phyloP scores from a whole-genome alignment of 2,329 filamentous ascomycete species.

The Daldinia eschscholtzii region DNA sequence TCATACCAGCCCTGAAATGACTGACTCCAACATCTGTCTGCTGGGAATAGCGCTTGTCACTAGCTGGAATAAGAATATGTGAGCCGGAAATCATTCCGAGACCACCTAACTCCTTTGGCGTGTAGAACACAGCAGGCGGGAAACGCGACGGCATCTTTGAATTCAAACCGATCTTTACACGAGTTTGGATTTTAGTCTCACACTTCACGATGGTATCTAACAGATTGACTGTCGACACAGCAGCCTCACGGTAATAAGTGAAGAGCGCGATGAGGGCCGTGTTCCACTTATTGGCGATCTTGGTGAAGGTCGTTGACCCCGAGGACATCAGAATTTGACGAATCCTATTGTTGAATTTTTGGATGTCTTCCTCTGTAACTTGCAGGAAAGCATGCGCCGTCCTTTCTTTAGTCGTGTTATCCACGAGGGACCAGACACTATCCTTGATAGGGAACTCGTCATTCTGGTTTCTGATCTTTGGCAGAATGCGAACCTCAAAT shows the following conservation, averaged over 20 bases:
- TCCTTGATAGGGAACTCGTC: constrained; percentile 98
- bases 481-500: constrained; percentile 95
- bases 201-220: constrained; percentile 99
- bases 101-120: constrained; percentile 96
- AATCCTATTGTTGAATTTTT: constrained; percentile 99
- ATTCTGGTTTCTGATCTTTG: constrained; percentile 93
- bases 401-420: constrained; percentile 96
- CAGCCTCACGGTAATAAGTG: constrained; percentile 98
- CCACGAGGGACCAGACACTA: constrained; percentile 96
- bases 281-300: constrained; percentile 99
- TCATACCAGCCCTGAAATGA: constrained; percentile 97
- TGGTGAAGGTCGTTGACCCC: constrained; percentile 98
- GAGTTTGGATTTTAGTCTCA: constrained; percentile 98
- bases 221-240: constrained; percentile 92
- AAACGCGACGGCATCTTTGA: constrained; percentile 99
- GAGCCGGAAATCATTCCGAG: constrained; percentile 99
- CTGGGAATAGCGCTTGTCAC: constrained; percentile 98
- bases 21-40: constrained; percentile 98
- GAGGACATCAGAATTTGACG: constrained; percentile 99
- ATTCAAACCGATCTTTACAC: constrained; percentile 98
- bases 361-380: constrained; percentile 96
- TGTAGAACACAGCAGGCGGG: constrained; percentile 98
- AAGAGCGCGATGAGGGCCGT: constrained; percentile 96
- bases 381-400: constrained; percentile 98
- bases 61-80: constrained; percentile 96